These are phyloP conservation scores for Yamadazyma philogaea DNA, from an alignment of 805 yeast species.

Conservation along the genomic window DNA sequence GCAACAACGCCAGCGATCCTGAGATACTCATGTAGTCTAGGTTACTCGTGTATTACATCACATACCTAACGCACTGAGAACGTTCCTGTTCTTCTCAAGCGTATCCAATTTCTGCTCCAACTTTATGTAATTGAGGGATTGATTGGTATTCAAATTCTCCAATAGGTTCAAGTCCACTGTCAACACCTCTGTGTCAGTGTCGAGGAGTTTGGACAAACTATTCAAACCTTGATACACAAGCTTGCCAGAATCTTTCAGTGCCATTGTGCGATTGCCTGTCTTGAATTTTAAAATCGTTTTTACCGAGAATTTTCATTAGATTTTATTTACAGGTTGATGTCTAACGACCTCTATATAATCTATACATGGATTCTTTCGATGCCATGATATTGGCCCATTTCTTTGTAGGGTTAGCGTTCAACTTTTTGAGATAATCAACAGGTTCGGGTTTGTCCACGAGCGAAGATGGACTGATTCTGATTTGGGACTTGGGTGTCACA, in stretches of 20 bases:
- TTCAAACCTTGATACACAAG: conserved; percentile 29
- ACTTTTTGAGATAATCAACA: conserved; percentile 52
- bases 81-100: conserved; percentile 41
- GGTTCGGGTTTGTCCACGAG: conserved; percentile 47
- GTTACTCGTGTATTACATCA: too few relatives aligned
- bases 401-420: conserved; percentile 62
- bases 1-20: too few relatives aligned
- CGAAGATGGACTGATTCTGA: conserved; percentile 68
- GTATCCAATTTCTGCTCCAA: conserved; percentile 38
- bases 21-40: too few relatives aligned
- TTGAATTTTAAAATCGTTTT: background rate
- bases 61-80: conserved; percentile 25
- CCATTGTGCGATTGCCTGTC: conserved; percentile 16
- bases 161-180: conserved; percentile 47
- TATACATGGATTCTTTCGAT: conserved; percentile 50
- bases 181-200: conserved; percentile 40
- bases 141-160: conserved; percentile 56
- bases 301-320: background rate
- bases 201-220: conserved; percentile 29
- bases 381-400: conserved; percentile 55
- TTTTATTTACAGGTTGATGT: conserved; percentile 5
- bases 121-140: conserved; percentile 50
- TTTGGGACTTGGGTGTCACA: conserved; percentile 57
- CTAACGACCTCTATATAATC: conserved; percentile 60
- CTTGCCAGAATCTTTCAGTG: conserved; percentile 26